A percentile compares a stretch with the other conserved stretches of the same genome.
Evolutionary conservation across 2,329 filamentous ascomycete genomes (phyloP).

Genomic region (Phialemonium atrogriseum): DNA sequence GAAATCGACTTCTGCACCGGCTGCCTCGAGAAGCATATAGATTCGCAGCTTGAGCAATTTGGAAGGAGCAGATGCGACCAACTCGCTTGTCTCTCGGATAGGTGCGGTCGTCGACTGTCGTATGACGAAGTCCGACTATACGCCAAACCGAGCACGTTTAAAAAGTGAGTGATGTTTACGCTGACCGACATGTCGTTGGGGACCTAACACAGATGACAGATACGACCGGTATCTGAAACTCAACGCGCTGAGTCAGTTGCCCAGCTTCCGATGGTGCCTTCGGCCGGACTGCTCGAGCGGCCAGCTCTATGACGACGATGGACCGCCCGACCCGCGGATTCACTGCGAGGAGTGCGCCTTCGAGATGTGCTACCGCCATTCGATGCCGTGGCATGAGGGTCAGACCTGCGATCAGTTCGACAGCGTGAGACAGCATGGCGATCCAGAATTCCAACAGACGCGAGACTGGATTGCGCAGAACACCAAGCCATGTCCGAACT

Average conservation of each 20-base stretch:
- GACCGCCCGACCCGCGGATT: background rate
- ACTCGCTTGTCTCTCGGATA: slow-evolving; percentile 7
- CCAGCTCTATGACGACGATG: background rate
- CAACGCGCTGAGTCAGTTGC: slow-evolving; percentile 6
- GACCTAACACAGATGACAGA: too few relatives aligned
- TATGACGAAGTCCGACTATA: slow-evolving; percentile 8
- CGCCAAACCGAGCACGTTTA: slow-evolving; percentile 5
- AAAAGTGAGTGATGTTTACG: too few relatives aligned
- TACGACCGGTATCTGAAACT: slow-evolving; percentile 10
- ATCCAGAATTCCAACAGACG: background rate
- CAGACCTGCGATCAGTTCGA: slow-evolving; percentile 1
- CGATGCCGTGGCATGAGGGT: slow-evolving; percentile 2
- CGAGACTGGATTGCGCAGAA: background rate
- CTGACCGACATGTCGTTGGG: too few relatives aligned
- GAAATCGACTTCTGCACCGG: slow-evolving; percentile 7
- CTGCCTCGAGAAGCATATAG: slow-evolving; percentile 7
- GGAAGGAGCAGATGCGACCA: slow-evolving; percentile 23
- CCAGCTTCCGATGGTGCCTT: slow-evolving; percentile 8
- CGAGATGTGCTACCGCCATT: slow-evolving; percentile 2
- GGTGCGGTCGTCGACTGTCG: slow-evolving; percentile 5
- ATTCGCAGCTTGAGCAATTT: slow-evolving; percentile 29
- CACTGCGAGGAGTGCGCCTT: slow-evolving; percentile 1
- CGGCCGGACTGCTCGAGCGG: background rate
- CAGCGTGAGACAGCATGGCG: background rate
- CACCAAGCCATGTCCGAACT: slow-evolving; percentile 1